Conservation (phyloP, 2,329 filamentous ascomycete genomes). For the Chrysoporthe austroafricana region DNA sequence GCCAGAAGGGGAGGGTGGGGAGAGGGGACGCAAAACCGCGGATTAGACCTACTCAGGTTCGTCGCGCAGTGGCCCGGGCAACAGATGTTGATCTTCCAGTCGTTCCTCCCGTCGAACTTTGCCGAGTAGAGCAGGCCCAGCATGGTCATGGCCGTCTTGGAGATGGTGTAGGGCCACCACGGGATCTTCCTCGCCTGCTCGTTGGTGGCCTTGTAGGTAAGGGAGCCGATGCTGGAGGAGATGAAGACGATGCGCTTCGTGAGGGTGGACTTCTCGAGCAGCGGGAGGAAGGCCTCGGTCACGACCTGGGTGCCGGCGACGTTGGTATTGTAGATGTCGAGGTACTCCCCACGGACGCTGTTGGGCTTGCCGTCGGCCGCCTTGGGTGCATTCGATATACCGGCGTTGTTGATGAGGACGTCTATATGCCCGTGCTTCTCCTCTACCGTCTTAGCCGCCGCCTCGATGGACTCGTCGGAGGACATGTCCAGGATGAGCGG, state of each 20-base stretch:
- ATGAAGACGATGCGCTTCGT: constrained; percentile 35
- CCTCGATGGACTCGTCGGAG: constrained; percentile 45
- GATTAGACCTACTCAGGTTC: constrained; percentile 30
- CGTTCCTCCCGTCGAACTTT: constrained; percentile 30
- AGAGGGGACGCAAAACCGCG: neutral
- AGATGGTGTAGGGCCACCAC: constrained; percentile 32
- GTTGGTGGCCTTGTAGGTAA: constrained; percentile 20
- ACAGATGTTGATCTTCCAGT: constrained; percentile 37
- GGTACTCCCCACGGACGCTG: constrained; percentile 31
- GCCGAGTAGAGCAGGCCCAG: constrained; percentile 30
- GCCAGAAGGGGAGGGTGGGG: neutral
- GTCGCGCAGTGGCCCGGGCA: constrained; percentile 35
- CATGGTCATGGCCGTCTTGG: constrained; percentile 37
- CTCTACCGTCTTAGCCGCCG: constrained; percentile 38
- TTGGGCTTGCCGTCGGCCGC: constrained; percentile 24
- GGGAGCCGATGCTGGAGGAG: constrained; percentile 31
- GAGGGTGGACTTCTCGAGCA: constrained; percentile 37
- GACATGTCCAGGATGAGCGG: constrained; percentile 47
- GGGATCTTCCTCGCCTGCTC: neutral
- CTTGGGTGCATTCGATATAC: constrained; percentile 24
- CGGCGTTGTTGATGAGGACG: constrained; percentile 41
- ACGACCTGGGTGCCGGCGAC: constrained; percentile 36
- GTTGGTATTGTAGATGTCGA: constrained; percentile 37
- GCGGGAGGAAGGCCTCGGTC: constrained; percentile 39
- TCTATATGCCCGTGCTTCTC: constrained; percentile 39